phyloP scores from a whole-genome alignment of 345 rosid genomes.

The Aquilaria yunnanensis region DNA sequence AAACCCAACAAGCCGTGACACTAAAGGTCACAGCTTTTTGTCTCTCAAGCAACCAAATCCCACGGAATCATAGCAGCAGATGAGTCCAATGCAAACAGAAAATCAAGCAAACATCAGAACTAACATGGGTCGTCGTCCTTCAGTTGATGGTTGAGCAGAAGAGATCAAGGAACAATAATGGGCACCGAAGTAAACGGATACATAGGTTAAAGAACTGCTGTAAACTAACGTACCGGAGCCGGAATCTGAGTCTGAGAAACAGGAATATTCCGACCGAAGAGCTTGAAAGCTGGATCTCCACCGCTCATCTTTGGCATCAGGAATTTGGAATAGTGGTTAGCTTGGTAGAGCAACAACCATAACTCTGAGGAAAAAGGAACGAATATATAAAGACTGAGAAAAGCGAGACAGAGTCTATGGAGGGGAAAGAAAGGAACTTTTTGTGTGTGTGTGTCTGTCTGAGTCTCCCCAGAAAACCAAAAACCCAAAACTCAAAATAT shows the following conservation, averaged over 20 bases:
- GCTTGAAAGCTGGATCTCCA: conserved; percentile 59
- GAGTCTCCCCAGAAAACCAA: conserved; percentile 16
- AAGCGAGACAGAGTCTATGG: not conserved
- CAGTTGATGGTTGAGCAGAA: not conserved
- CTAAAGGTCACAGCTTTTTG: too few species aligned
- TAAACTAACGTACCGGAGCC: conserved; percentile 13
- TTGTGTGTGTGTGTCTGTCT: conserved; percentile 7
- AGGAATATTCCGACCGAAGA: conserved; percentile 67
- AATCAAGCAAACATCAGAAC: not conserved
- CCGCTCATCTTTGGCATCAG: conserved; percentile 19
- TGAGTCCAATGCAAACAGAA: not conserved
- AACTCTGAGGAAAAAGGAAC: conserved; percentile 21
- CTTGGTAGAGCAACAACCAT: conserved; percentile 23
- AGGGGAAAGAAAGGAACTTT: conserved; percentile 12
- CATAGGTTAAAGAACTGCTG: too few species aligned
- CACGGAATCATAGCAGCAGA: too few species aligned
- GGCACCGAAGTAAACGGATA: too few species aligned
- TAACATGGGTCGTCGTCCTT: conserved; percentile 1
- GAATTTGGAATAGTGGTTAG: conserved; percentile 1
- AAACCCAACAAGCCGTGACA: not conserved
- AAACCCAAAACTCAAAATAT: conserved; percentile 16
- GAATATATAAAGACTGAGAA: conserved; percentile 12
- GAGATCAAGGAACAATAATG: not conserved
- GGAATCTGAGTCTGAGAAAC: conserved; percentile 41
- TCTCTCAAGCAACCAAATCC: too few species aligned